Conservation (phyloP, 2,329 filamentous ascomycete genomes). For the Colletotrichum sp. region DNA sequence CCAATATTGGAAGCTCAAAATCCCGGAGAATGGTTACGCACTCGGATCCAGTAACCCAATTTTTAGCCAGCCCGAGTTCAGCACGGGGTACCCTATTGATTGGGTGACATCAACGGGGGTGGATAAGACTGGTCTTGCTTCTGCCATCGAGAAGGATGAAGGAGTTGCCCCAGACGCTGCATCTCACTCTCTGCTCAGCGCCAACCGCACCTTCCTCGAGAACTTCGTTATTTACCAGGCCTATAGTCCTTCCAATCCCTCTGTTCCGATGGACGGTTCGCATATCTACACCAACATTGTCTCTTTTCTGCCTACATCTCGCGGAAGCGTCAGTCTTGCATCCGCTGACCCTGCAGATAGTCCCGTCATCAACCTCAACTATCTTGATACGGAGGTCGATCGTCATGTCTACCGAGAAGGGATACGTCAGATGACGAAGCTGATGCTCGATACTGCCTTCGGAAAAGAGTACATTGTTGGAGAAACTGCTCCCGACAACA, state of each 20-base stretch:
- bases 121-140: conserved; percentile 28
- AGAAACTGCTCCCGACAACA: not conserved
- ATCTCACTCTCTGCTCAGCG: conserved; percentile 36
- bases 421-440: conserved; percentile 26
- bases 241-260: not conserved
- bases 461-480: conserved; percentile 4
- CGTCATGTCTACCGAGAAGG: conserved; percentile 31
- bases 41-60: conserved; percentile 38
- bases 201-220: conserved; percentile 29
- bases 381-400: conserved; percentile 32
- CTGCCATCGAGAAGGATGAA: conserved; percentile 38
- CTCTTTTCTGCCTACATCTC: conserved; percentile 29
- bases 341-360: conserved; percentile 21
- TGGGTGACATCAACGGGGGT: conserved; percentile 38
- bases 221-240: conserved; percentile 26
- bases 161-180: conserved; percentile 32
- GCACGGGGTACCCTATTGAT: conserved; percentile 38
- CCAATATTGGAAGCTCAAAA: conserved; percentile 32
- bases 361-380: conserved; percentile 34
- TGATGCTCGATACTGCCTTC: conserved; percentile 22
- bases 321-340: conserved; percentile 29
- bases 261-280: conserved; percentile 4
- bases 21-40: conserved; percentile 35
- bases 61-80: conserved; percentile 39
- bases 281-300: conserved; percentile 24